Conservation (phyloP, 257 asterid genomes). For the Schizonepeta tenuifolia region DNA sequence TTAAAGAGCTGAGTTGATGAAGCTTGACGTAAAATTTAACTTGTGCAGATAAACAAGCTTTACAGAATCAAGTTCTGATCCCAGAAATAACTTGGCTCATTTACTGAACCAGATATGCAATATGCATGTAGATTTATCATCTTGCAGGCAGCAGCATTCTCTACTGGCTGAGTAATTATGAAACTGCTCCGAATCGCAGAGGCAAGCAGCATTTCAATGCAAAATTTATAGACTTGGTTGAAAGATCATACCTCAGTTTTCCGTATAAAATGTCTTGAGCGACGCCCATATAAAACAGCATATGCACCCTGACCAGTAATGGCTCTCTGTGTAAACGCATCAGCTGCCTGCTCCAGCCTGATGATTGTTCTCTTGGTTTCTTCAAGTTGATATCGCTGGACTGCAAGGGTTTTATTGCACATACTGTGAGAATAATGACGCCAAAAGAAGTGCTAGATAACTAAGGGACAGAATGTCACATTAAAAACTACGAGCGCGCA, state of each 20-base stretch:
- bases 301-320: constrained; percentile 64
- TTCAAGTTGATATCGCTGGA: constrained; percentile 47
- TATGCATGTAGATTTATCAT: not conserved
- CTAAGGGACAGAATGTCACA: not conserved
- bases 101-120: too few species aligned
- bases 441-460: constrained; percentile 8
- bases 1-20: not conserved
- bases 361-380: constrained; percentile 58
- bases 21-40: not conserved
- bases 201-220: not conserved
- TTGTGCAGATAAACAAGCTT: not conserved
- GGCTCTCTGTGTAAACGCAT: constrained; percentile 57
- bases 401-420: constrained; percentile 50
- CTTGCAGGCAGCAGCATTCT: not conserved
- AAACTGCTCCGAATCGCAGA: not conserved
- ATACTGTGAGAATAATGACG: constrained; percentile 1
- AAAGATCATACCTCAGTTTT: constrained; percentile 65
- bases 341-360: constrained; percentile 82
- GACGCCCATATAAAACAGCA: constrained; percentile 65
- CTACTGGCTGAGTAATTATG: not conserved
- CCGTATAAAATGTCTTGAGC: constrained; percentile 57
- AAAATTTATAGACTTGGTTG: constrained; percentile 1
- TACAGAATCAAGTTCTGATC: not conserved
- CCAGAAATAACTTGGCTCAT: not conserved
- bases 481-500: not conserved